These are phyloP conservation scores for Favolaschia claudopus DNA, from an alignment of 768 basidiomycete species.

Conservation along the genomic window DNA sequence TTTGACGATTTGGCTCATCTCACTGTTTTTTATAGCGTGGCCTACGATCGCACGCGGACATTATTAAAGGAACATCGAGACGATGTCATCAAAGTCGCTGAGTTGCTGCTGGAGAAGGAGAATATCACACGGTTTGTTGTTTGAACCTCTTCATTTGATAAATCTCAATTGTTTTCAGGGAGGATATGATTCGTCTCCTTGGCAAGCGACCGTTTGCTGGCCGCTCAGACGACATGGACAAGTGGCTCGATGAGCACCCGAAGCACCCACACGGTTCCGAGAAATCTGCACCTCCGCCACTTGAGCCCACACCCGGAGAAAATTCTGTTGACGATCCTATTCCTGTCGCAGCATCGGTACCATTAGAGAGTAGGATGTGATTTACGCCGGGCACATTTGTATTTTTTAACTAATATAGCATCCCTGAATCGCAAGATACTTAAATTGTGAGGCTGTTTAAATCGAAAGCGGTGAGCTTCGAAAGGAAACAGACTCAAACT, in stretches of 20 bases:
- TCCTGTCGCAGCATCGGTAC: constrained; percentile 21
- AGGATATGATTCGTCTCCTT: constrained; percentile 86
- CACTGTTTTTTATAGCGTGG: constrained; percentile 60
- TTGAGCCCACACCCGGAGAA: constrained; percentile 48
- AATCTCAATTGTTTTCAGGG: constrained; percentile 49
- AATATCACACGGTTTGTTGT: constrained; percentile 84
- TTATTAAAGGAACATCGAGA: constrained; percentile 82
- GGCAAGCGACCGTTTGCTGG: constrained; percentile 85
- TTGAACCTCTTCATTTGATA: constrained; percentile 1
- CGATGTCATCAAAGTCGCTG: constrained; percentile 94
- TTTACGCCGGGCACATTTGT: constrained; percentile 2
- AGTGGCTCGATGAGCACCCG: constrained; percentile 92
- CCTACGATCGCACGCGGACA: constrained; percentile 84
- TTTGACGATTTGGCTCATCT: constrained; percentile 8
- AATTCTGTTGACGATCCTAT: constrained; percentile 4
- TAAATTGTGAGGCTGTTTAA: constrained; percentile 6
- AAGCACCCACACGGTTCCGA: constrained; percentile 59
- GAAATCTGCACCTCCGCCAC: constrained; percentile 70
- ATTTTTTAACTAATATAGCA: constrained; percentile 14
- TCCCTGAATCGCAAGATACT: constrained; percentile 10
- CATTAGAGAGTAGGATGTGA: constrained; percentile 6
- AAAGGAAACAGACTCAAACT: constrained; percentile 5
- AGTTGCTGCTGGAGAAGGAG: constrained; percentile 91
- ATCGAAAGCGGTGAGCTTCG: neutral
- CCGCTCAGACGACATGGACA: constrained; percentile 92